Conservation (phyloP, 345 rosid genomes). For the Brassica nigra region DNA sequence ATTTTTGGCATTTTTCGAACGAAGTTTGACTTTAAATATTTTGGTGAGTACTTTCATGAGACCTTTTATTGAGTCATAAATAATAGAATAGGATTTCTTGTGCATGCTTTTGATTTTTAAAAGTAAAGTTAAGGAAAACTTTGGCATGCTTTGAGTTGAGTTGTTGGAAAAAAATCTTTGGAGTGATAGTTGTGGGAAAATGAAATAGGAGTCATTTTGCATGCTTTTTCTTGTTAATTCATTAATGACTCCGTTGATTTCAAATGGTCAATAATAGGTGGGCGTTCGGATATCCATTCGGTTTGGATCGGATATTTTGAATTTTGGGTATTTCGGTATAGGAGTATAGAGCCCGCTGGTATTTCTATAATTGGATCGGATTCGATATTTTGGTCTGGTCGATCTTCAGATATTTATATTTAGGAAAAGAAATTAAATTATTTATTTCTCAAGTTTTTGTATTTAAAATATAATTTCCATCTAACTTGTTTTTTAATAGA, state of each 20-base stretch:
- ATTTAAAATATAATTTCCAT: no score
- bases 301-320: no score
- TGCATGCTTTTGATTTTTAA: background rate
- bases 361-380: no score
- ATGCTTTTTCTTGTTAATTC: background rate
- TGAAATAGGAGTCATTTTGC: background rate
- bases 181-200: conserved; percentile 13
- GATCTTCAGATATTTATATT: no score
- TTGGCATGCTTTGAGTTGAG: background rate
- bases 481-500: no score
- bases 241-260: background rate
- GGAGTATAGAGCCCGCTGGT: no score
- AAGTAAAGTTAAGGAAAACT: background rate
- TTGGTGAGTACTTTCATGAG: background rate
- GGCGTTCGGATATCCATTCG: no score
- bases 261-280: background rate
- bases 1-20: background rate
- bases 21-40: background rate
- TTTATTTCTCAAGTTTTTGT: no score
- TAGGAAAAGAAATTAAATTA: no score
- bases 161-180: background rate
- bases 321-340: no score
- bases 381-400: no score
- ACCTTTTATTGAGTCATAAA: background rate
- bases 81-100: background rate